phyloP scores from a whole-genome alignment of 805 yeast species.

The Candida orba region DNA sequence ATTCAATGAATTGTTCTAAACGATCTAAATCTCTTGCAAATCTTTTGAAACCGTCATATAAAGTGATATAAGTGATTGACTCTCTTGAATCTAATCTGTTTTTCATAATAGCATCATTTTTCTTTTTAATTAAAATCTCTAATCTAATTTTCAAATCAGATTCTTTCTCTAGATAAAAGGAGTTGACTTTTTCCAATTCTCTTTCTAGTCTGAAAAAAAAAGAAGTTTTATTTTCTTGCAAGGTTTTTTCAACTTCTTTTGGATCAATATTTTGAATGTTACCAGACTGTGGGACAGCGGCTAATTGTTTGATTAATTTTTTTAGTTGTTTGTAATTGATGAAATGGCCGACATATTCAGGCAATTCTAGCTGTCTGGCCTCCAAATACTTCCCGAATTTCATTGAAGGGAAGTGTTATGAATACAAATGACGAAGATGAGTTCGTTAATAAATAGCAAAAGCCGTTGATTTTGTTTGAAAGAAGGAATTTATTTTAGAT shows the following conservation, averaged over 20 bases:
- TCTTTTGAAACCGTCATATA: conserved; percentile 84
- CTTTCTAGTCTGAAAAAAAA: conserved; percentile 84
- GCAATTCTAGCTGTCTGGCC: conserved; percentile 87
- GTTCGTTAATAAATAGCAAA: too few relatives aligned
- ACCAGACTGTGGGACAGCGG: conserved; percentile 39
- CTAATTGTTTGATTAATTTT: conserved; percentile 33
- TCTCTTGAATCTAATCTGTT: conserved; percentile 48
- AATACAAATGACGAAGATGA: too few relatives aligned
- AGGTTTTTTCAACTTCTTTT: conserved; percentile 35
- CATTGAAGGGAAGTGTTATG: conserved; percentile 25
- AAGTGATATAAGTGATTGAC: conserved; percentile 71
- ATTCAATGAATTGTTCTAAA: conserved; percentile 87
- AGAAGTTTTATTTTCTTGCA: conserved; percentile 87
- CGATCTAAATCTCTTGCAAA: conserved; percentile 84
- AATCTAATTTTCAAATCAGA: conserved; percentile 75
- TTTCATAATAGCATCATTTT: conserved; percentile 37
- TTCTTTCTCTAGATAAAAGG: conserved; percentile 88
- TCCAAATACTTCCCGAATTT: conserved; percentile 96
- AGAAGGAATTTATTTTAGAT: too few relatives aligned
- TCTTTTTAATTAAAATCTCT: conserved; percentile 69
- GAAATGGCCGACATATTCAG: conserved; percentile 90
- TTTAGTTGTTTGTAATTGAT: conserved; percentile 92
- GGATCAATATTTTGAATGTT: not conserved
- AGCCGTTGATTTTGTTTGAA: too few relatives aligned
- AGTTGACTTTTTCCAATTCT: conserved; percentile 90